Percentiles rank a stretch among this genome's conserved stretches.
Evolutionary conservation across 73 alveolate species (phyloP).

Genomic region (Tetrahymena borealis): DNA sequence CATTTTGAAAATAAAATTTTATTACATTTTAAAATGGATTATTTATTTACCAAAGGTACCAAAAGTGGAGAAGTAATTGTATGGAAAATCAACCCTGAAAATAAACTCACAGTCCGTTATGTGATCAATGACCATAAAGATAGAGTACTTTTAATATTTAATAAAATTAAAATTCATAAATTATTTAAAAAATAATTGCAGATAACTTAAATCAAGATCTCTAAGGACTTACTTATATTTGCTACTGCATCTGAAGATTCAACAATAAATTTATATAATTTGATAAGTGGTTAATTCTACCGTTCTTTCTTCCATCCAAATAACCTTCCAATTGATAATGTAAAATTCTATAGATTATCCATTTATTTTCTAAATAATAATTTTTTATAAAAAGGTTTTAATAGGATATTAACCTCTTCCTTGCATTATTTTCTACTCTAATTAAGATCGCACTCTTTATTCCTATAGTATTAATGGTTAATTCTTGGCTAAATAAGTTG

Average conservation of each 20-base stretch:
- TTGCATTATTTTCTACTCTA: slow-evolving; percentile 56
- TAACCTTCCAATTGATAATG: slow-evolving; percentile 50
- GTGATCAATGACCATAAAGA: slow-evolving; percentile 36
- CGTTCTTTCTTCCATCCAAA: slow-evolving; percentile 58
- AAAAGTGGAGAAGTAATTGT: slow-evolving; percentile 49
- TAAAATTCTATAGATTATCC: background rate
- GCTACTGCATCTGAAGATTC: slow-evolving; percentile 60
- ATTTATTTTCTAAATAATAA: background rate
- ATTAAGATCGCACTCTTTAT: slow-evolving; percentile 46
- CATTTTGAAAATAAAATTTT: background rate
- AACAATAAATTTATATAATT: slow-evolving; percentile 44
- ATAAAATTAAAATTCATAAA: background rate
- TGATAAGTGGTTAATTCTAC: slow-evolving; percentile 50
- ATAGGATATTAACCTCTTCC: slow-evolving; percentile 56
- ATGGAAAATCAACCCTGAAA: slow-evolving; percentile 33
- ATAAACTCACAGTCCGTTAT: slow-evolving; percentile 12
- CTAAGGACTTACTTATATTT: slow-evolving; percentile 26
- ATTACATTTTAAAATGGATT: background rate
- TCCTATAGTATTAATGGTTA: slow-evolving; percentile 62
- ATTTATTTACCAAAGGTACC: background rate
- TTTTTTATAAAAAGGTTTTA: background rate
- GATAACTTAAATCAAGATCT: slow-evolving; percentile 40
- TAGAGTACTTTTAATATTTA: background rate
- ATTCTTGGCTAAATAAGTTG: slow-evolving; percentile 44
- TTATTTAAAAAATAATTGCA: background rate